These are phyloP conservation scores for Xylaria sp. DNA, from an alignment of 2,329 filamentous ascomycete species.

Conservation along the genomic window DNA sequence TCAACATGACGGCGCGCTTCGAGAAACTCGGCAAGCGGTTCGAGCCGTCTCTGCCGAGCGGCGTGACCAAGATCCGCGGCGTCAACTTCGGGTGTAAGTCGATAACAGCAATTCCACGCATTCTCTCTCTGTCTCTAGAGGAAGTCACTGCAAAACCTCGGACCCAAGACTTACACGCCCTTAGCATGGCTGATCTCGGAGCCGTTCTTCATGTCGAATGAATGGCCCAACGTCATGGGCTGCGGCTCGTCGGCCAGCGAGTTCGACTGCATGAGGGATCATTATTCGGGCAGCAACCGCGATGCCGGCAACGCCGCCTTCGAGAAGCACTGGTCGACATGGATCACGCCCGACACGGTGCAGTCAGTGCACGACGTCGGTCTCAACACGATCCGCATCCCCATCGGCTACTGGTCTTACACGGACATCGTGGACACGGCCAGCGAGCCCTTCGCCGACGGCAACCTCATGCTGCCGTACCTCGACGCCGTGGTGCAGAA, in stretches of 20 bases:
- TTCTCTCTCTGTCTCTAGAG: too few species aligned
- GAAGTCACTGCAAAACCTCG: not conserved
- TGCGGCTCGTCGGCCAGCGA: slow-evolving; percentile 39
- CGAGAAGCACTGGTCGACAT: slow-evolving; percentile 40
- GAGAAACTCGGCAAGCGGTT: slow-evolving; percentile 51
- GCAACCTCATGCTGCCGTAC: slow-evolving; percentile 48
- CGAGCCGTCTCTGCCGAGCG: slow-evolving; percentile 43
- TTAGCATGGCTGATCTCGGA: slow-evolving; percentile 43
- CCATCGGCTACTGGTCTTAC: slow-evolving; percentile 45
- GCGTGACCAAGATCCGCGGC: slow-evolving; percentile 43
- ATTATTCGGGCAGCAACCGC: slow-evolving; percentile 40
- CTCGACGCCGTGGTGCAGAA: slow-evolving; percentile 50
- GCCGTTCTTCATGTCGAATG: slow-evolving; percentile 39
- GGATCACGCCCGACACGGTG: slow-evolving; percentile 41
- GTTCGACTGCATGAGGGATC: slow-evolving; percentile 42
- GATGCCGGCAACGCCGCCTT: slow-evolving; percentile 40
- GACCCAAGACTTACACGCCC: slow-evolving; percentile 14
- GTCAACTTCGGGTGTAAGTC: slow-evolving; percentile 44
- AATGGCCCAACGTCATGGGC: slow-evolving; percentile 42
- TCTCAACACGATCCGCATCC: slow-evolving; percentile 44
- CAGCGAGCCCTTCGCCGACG: slow-evolving; percentile 45
- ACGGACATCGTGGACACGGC: slow-evolving; percentile 40
- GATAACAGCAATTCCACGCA: not conserved
- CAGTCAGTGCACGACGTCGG: slow-evolving; percentile 43
- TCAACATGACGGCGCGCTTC: slow-evolving; percentile 50